Evolutionary conservation across 495 filamentous ascomycete species (phyloP), one percentile per base, ranked within the genome.

Genomic region (Penicillium silybi): DNA sequence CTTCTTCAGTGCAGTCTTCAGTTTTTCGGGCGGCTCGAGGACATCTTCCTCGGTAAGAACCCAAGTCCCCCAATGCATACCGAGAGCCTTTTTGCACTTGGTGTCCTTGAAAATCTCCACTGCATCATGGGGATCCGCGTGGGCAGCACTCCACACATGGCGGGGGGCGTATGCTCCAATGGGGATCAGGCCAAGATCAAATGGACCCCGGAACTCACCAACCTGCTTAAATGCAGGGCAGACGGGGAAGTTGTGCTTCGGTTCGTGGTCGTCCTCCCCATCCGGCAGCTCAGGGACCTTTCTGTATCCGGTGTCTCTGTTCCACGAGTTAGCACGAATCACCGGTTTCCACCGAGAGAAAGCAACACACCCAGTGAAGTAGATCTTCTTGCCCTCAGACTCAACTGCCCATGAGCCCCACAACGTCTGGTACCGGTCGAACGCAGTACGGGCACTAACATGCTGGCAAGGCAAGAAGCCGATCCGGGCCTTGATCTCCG

Each of bases 61-160:
- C 90, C 92, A 97, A 0, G 90, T 90, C 20, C 83, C 92, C 92
- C 92, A 97, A 62, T 97, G 92, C 53, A 97, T 96, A 13, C 80
- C 92, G 74, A 97, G 80, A 16, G 92, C 92, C 41, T 73, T 76
- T 63, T 84, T 79, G 72, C 93, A 98, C 54, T 81, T 81, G 16
- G 90, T 96, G 56, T 97, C 93, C 29, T 73, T 67, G 73, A 96
- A 96, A 53, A 98, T 98, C 53, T 90, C 86, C 43, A 96, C 92
- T 0, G 84, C 78, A 64, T 98, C 93, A 50, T 81, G 86, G 1
- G 93, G 93, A 68, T 95, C 87, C 7, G 88, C 89, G 67, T 98
- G 93, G 77, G 95, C 85, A 35, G 84, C 69, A 48, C 83, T 88
- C 74, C 87, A 85, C 32, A 92, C 66, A 62, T 75, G 82, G 41